Evolutionary conservation across 495 filamentous ascomycete genomes (phyloP), one percentile per base, ranked within the genome.

Genomic region (Hyaloscypha variabilis): DNA sequence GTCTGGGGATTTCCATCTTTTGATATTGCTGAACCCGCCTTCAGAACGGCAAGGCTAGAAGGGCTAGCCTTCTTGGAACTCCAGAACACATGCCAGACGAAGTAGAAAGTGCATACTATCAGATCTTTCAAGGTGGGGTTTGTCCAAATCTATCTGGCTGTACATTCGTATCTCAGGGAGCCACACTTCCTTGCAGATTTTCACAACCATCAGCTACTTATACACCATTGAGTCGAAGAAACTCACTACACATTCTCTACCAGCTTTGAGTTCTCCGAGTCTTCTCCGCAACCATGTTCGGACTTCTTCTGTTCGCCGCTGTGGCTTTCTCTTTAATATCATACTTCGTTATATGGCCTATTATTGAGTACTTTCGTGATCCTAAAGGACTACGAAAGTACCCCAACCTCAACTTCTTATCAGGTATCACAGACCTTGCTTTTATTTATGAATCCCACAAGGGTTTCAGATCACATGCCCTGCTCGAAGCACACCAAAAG

Each of bases 371-470:
- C 60, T 75, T 81, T 26, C 74, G 76, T n/a, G 81, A 83, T 63
- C 73, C 76, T 0, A 84, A 83, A 60, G 78, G 77, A n/a, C 74
- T 85, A 8, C 79, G 83, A n/a, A 77, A 75, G 67, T 85, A 79
- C 60, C 82, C 81, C 29, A 79, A 78, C 62, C 72, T 82, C 57
- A 70, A 72, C 34, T 46, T 72, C 0, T 71, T 84, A 36, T 80
- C 80, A 1, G 80, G 79, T 3, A 74, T 85, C 23, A 78, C 80
- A 0, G 73, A 77, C 23, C 66, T 85, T 2, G 71, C 76, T 8
- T 85, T 80, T 72, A 79, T 82, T 70, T 57, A 76, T 10, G 71
- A 81, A 61, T 74, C 82, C 1, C 71, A 74, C 3, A 65, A 74
- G 19, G 78, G 77, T 4, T 79, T 78, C 60, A 78, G 82, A 26